Evolutionary conservation across 225 moss, liverwort and hornwort species (phyloP).

Genomic region (Pseudisothecium myosuroides): DNA sequence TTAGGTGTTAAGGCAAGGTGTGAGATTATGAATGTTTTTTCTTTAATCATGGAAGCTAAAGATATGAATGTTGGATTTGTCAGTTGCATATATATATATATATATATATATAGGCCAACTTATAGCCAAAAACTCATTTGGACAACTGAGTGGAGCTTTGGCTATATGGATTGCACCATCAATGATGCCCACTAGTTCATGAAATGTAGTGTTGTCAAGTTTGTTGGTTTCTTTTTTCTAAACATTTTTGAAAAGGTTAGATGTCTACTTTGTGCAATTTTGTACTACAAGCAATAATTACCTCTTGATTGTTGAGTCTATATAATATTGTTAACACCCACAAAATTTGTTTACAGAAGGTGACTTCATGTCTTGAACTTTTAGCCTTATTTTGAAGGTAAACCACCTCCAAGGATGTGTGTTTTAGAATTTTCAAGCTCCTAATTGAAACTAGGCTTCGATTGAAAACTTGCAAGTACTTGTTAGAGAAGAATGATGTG

Average conservation of each 20-base stretch:
- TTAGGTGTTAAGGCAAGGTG: too few relatives aligned
- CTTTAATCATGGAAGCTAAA: too few relatives aligned
- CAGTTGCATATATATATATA: too few relatives aligned
- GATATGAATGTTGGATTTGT: too few relatives aligned
- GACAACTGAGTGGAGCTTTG: neutral
- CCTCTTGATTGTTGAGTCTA: neutral
- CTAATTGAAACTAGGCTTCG: neutral
- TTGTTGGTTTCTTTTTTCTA: neutral
- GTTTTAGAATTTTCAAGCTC: neutral
- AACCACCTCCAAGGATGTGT: neutral
- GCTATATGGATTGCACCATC: accelerated
- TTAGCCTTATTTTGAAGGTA: neutral
- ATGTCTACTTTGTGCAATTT: neutral
- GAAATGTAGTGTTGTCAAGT: neutral
- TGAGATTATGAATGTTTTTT: too few relatives aligned
- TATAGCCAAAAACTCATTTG: too few relatives aligned
- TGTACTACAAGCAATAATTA: neutral
- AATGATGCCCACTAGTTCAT: neutral
- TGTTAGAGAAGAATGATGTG: neutral
- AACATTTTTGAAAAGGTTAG: neutral
- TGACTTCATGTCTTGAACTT: neutral
- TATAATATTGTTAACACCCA: neutral
- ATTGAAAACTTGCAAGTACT: neutral
- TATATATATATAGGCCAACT: too few relatives aligned
- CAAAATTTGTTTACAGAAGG: accelerated